Base-by-base conservation (phyloP, 2,329 filamentous ascomycete genomes). In the Neopestalotiopsis clavispora region DNA sequence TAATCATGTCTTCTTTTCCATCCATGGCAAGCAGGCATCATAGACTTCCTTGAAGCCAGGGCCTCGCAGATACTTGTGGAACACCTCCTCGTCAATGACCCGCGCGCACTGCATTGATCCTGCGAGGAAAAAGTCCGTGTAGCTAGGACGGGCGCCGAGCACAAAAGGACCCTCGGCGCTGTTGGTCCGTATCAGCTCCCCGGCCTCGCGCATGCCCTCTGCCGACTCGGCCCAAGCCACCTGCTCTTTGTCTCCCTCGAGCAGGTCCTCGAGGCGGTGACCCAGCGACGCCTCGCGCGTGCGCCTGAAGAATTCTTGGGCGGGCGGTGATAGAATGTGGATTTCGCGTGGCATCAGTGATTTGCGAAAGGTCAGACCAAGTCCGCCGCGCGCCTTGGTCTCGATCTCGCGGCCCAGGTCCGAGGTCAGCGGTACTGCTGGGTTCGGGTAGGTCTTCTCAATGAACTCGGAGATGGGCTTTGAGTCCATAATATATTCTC, bases 401-500 rank as follows among this genome's bases (percentile, higher is more conserved):
- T 42, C 30, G 49, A 69, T 69, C 65, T 57, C 45, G n/a, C 30
- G 38, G 28, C 68, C 68, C 10, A 65, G 59, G 12, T 69, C 68
- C n/a, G 68, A 69, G 5, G 68, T 58, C 23, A 69, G 65, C 38
- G 73, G 75, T 1, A 83, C 68, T 4, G 79, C 72, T 1, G 75
- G 79, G 7, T 76, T 68, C 10, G 80, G 80, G 69, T 84, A 84
- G 5, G 75, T 80, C 5, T 77, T 73, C 66, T 83, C 80, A 59
- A 84, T 75, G 69, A 84, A 83, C 49, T 78, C 71, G 1, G 80
- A 74, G 73, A 84, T 83, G 42, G 74, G 71, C 12, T 63, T 63
- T 3, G 82, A 83, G 70, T 81, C 81, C 80, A 83, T 82, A 10
- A 83, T 74, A 72, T 78, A 78, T 28, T 71, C 81, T 72, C 79